A percentile compares a stretch with the other conserved stretches of the same genome.
Evolutionary conservation across 2,329 filamentous ascomycete species (phyloP).

Genomic region (Alternaria alternata): DNA sequence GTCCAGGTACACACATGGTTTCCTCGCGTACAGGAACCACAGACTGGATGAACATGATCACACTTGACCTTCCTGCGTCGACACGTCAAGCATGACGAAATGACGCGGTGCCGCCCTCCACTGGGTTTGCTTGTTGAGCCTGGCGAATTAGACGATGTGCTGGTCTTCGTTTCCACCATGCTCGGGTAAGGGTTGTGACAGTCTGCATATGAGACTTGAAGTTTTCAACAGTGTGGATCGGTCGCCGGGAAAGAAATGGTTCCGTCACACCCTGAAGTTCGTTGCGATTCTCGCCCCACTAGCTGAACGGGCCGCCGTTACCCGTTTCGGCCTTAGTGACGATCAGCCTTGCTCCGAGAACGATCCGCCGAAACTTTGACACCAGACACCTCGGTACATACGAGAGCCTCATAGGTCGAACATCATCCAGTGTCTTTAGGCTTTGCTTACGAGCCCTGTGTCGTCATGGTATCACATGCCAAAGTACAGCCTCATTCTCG

Average conservation of each 20-base stretch:
- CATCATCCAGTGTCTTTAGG: neutral
- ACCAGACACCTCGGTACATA: constrained; percentile 1
- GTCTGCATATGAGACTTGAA: constrained; percentile 18
- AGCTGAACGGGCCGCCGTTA: constrained; percentile 5
- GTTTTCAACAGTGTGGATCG: constrained; percentile 24
- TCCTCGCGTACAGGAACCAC: constrained; percentile 49
- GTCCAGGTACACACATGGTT: constrained; percentile 50
- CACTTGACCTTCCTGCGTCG: constrained; percentile 51
- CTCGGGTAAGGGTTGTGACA: constrained; percentile 10
- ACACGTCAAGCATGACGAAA: constrained; percentile 51
- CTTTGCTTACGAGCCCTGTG: neutral
- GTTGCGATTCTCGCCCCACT: constrained; percentile 18
- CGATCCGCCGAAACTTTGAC: neutral
- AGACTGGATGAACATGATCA: constrained; percentile 50
- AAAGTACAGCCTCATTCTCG: constrained; percentile 28
- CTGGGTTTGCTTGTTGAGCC: constrained; percentile 33
- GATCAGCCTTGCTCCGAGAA: constrained; percentile 5
- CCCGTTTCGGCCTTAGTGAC: constrained; percentile 12
- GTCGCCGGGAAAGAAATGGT: constrained; percentile 19
- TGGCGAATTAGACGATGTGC: constrained; percentile 35
- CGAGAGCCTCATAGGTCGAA: neutral
- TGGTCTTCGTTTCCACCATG: constrained; percentile 38
- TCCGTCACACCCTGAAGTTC: constrained; percentile 12
- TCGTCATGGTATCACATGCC: constrained; percentile 14
- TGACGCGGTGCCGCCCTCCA: constrained; percentile 47